Percentiles rank a stretch among this genome's conserved stretches.
Conservation (phyloP, 2,329 filamentous ascomycete species). For the Hypoxylon sp. region DNA sequence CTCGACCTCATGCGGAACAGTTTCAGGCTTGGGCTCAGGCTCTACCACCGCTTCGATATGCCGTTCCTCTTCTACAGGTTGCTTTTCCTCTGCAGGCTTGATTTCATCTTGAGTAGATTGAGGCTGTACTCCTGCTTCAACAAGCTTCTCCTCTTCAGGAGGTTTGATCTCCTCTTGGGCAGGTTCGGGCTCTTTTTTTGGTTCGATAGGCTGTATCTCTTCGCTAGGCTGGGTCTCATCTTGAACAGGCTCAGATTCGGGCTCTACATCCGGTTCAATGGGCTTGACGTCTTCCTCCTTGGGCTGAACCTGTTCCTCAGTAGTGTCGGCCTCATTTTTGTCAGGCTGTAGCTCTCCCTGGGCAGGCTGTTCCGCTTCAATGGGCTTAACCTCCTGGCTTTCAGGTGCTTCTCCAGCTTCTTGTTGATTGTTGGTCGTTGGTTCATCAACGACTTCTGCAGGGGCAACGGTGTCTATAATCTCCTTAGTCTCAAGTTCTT, state of each 20-base stretch:
- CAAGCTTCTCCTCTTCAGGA: not conserved
- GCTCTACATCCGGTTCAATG: not conserved
- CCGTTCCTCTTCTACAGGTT: no score
- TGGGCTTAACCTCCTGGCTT: not conserved
- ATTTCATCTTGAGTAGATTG: not conserved
- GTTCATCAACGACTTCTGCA: not conserved
- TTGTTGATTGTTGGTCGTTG: not conserved
- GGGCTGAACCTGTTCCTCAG: not conserved
- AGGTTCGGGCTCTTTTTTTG: not conserved
- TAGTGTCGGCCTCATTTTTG: not conserved
- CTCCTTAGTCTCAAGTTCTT: constrained; percentile 25
- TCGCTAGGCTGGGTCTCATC: not conserved
- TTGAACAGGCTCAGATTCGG: not conserved
- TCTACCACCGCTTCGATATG: not conserved
- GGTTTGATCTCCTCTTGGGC: not conserved
- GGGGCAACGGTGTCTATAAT: not conserved
- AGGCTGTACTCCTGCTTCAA: not conserved
- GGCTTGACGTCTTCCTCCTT: not conserved
- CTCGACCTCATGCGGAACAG: not conserved
- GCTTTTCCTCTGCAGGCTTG: not conserved
- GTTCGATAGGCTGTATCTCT: not conserved
- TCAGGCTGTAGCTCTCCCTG: not conserved
- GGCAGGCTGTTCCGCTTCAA: not conserved
- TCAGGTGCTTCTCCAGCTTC: constrained; percentile 3
- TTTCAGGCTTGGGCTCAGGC: not conserved